phyloP scores from a whole-genome alignment of 2,329 filamentous ascomycete genomes.

The Fusarium temperatum region DNA sequence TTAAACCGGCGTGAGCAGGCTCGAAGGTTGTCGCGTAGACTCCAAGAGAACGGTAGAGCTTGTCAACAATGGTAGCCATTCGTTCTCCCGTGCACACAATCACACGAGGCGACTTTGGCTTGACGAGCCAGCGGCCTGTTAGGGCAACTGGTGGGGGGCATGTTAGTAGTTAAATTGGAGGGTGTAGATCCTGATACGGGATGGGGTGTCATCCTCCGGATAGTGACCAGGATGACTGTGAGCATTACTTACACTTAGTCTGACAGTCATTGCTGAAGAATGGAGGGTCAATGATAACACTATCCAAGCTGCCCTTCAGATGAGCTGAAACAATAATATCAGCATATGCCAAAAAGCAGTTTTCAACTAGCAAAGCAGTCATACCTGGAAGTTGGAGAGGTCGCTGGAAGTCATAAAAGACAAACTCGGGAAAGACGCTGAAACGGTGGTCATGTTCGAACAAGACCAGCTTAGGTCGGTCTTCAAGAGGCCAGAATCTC shows the following conservation, averaged over 20 bases:
- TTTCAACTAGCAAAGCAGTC: not conserved
- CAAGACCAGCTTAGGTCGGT: slow-evolving; percentile 67
- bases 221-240: not conserved
- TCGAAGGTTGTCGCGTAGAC: slow-evolving; percentile 73
- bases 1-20: slow-evolving; percentile 75
- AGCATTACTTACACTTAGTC: slow-evolving; percentile 68
- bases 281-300: slow-evolving; percentile 79
- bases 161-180: slow-evolving; percentile 20
- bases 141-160: slow-evolving; percentile 66
- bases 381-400: slow-evolving; percentile 71
- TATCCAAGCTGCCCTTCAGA: slow-evolving; percentile 72
- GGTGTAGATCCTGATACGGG: not conserved
- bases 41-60: slow-evolving; percentile 73
- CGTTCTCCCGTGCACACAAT: slow-evolving; percentile 82
- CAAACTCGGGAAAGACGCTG: slow-evolving; percentile 76
- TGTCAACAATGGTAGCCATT: slow-evolving; percentile 71
- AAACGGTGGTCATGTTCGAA: slow-evolving; percentile 82
- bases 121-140: slow-evolving; percentile 78
- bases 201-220: not conserved
- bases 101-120: slow-evolving; percentile 53
- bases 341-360: not conserved
- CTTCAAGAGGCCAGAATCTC: slow-evolving; percentile 33
- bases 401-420: slow-evolving; percentile 77
- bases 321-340: slow-evolving; percentile 48
- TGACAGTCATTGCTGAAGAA: slow-evolving; percentile 85